phyloP scores from a whole-genome alignment of 306 rosid genomes.

The Boehmeria nivea region DNA sequence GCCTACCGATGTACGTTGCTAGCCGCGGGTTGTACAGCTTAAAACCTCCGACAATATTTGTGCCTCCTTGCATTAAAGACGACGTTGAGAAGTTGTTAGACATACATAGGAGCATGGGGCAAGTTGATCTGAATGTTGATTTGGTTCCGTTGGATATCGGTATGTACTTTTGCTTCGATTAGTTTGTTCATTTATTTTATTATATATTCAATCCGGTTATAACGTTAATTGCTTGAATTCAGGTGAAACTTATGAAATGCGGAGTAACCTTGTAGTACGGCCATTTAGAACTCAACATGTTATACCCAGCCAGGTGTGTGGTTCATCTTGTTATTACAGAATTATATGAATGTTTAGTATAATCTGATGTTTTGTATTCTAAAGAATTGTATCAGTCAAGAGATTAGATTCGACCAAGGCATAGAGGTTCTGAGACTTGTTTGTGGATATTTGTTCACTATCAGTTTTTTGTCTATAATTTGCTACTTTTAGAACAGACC shows the following conservation, averaged over 20 bases:
- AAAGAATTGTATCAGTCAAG: no score
- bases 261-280: constrained; percentile 85
- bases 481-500: background rate
- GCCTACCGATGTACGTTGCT: constrained; percentile 89
- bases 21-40: constrained; percentile 85
- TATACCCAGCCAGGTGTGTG: constrained; percentile 95
- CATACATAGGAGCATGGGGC: constrained; percentile 78
- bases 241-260: constrained; percentile 94
- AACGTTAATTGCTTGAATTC: constrained; percentile 27
- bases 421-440: no score
- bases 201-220: constrained; percentile 8
- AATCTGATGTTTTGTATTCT: no score
- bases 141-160: constrained; percentile 88
- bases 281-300: constrained; percentile 89
- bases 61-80: constrained; percentile 82
- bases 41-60: constrained; percentile 83
- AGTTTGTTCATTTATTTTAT: background rate
- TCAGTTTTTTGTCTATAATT: background rate
- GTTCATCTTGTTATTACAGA: constrained; percentile 4
- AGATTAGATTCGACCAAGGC: no score
- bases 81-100: constrained; percentile 86
- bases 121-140: constrained; percentile 70
- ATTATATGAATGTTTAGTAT: no score
- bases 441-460: background rate
- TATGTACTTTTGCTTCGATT: constrained; percentile 29